These are phyloP conservation scores for Tylopilus sp. DNA, from an alignment of 768 basidiomycete genomes.

Conservation along the genomic window DNA sequence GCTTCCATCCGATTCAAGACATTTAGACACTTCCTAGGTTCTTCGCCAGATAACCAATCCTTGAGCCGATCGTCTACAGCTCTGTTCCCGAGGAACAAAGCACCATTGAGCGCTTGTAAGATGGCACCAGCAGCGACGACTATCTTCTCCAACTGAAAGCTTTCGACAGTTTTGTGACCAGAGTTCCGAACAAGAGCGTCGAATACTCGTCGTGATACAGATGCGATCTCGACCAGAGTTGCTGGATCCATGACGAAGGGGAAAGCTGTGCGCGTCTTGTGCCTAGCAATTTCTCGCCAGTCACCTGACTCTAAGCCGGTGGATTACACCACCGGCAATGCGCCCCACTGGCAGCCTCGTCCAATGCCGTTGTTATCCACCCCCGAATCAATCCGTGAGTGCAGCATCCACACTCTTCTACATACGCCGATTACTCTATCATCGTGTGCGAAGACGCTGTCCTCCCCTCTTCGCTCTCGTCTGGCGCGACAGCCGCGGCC, in stretches of 20 bases:
- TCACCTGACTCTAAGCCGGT: too few relatives aligned
- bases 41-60: neutral
- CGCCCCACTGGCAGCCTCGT: too few relatives aligned
- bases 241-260: too few relatives aligned
- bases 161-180: neutral
- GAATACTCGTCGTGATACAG: neutral
- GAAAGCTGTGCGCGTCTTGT: too few relatives aligned
- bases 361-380: too few relatives aligned
- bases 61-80: neutral
- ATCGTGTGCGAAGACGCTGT: slow-evolving; percentile 53
- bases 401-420: slow-evolving; percentile 36
- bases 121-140: neutral
- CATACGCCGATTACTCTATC: slow-evolving; percentile 68
- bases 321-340: too few relatives aligned
- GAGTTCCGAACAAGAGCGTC: neutral
- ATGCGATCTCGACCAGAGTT: neutral
- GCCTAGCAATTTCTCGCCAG: too few relatives aligned
- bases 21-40: neutral
- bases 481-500: slow-evolving; percentile 42
- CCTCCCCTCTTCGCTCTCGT: slow-evolving; percentile 64
- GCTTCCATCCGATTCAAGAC: slow-evolving; percentile 1
- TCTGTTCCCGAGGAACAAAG: neutral
- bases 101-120: too few relatives aligned
- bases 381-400: slow-evolving; percentile 47
- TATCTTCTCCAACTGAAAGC: neutral